phyloP scores from a whole-genome alignment of 2,329 filamentous ascomycete species.

The Calonectria honghensis region DNA sequence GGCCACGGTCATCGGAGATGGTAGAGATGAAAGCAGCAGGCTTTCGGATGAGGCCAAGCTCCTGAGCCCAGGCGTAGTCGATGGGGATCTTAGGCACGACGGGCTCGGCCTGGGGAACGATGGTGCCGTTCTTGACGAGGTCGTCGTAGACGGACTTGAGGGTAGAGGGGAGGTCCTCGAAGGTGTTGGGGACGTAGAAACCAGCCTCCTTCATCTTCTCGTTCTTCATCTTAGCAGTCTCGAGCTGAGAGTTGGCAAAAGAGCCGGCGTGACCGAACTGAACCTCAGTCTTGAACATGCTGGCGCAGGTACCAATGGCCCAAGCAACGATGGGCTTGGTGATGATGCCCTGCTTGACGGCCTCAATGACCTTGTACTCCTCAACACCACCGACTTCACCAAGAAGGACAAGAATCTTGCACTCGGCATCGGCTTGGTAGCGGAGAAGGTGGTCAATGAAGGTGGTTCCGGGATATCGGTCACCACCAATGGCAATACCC shows the following conservation, averaged over 20 bases:
- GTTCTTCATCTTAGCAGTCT: conserved; percentile 98
- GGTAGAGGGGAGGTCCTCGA: conserved; percentile 91
- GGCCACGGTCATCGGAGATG: conserved; percentile 99
- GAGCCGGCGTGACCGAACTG: conserved; percentile 99
- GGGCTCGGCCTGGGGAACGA: conserved; percentile 91
- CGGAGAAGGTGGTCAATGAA: conserved; percentile 99
- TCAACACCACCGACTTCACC: conserved; percentile 99
- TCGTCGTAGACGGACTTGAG: conserved; percentile 91
- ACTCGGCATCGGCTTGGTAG: conserved; percentile 96
- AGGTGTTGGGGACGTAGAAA: conserved; percentile 95
- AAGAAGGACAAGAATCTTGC: conserved; percentile 96
- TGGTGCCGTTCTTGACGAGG: conserved; percentile 88
- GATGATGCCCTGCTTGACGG: conserved; percentile 94
- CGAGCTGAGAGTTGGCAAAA: conserved; percentile 99
- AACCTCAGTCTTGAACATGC: conserved; percentile 99
- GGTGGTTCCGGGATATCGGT: conserved; percentile 98
- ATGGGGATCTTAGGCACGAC: conserved; percentile 99
- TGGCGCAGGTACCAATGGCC: conserved; percentile 99
- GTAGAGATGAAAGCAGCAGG: conserved; percentile 99
- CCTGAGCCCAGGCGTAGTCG: conserved; percentile 99
- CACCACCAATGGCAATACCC: conserved; percentile 99
- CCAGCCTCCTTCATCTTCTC: conserved; percentile 96
- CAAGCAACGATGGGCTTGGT: conserved; percentile 99
- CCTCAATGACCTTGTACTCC: conserved; percentile 99
- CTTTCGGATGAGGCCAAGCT: conserved; percentile 99